A percentile compares a stretch with the other conserved stretches of the same genome.
Evolutionary conservation across 2,329 filamentous ascomycete species (phyloP).

Genomic region (Colletotrichum costaricense): DNA sequence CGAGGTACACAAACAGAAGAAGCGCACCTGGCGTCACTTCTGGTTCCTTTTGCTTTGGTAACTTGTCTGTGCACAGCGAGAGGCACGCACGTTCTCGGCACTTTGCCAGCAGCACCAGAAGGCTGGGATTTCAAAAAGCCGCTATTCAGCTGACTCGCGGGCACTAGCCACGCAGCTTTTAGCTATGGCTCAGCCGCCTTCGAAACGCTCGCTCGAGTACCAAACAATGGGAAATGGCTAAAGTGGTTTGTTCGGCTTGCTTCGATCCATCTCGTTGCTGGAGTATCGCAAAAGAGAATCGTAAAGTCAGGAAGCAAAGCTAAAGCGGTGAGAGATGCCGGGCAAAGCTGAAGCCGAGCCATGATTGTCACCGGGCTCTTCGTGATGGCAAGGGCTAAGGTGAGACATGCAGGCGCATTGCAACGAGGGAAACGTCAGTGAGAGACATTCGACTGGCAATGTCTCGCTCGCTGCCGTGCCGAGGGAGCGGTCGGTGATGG

Average conservation of each 20-base stretch:
- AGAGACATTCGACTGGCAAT: constrained; percentile 20
- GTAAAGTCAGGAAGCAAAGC: background rate
- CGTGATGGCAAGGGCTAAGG: background rate
- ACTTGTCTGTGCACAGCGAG: constrained; percentile 1
- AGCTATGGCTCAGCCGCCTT: constrained; percentile 5
- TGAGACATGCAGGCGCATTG: constrained; percentile 17
- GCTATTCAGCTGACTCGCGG: constrained; percentile 8
- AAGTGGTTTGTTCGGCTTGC: background rate
- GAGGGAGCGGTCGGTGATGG: constrained; percentile 15
- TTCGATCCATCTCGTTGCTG: background rate
- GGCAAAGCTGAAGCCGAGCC: background rate
- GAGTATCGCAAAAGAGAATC: background rate
- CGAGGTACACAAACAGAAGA: background rate
- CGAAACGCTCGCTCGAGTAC: constrained; percentile 17
- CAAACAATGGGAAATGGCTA: background rate
- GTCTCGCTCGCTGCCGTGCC: constrained; percentile 26
- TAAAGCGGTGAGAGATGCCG: constrained; percentile 5
- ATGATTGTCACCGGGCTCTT: background rate
- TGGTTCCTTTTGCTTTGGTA: background rate
- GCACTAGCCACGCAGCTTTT: constrained; percentile 12
- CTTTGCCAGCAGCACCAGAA: constrained; percentile 11
- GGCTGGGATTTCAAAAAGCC: constrained; percentile 1
- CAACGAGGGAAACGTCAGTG: constrained; percentile 5
- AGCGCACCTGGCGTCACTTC: background rate
- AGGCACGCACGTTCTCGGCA: constrained; percentile 19